Evolutionary conservation across 148 eudicot species (phyloP).

Genomic region (Rhododendron mucronatum): DNA sequence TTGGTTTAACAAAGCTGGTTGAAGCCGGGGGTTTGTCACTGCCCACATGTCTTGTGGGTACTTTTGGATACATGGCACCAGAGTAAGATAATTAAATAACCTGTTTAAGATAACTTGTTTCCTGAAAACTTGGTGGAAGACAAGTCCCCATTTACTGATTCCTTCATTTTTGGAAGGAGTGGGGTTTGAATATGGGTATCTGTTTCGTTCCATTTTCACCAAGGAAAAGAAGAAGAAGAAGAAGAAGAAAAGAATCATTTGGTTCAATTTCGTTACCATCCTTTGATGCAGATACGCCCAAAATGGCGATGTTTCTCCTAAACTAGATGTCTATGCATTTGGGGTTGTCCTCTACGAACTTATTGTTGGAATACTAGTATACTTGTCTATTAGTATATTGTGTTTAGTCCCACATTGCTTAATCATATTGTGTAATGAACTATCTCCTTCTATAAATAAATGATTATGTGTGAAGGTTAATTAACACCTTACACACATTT

Average conservation of each 20-base stretch:
- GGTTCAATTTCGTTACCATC: neutral
- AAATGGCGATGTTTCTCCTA: slow-evolving; percentile 81
- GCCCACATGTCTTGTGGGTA: slow-evolving; percentile 84
- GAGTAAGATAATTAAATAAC: slow-evolving; percentile 51
- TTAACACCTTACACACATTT: no score
- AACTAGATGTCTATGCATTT: slow-evolving; percentile 86
- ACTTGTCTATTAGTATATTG: no score
- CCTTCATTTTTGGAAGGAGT: neutral
- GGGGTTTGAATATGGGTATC: neutral
- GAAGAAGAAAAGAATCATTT: no score
- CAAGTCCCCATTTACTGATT: neutral
- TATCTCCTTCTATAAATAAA: no score
- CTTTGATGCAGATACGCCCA: slow-evolving; percentile 67
- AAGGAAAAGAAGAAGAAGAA: no score
- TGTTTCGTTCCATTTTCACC: neutral
- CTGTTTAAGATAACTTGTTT: neutral
- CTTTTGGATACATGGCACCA: slow-evolving; percentile 99
- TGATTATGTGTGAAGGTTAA: no score
- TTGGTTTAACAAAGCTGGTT: slow-evolving; percentile 81
- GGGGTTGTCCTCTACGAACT: slow-evolving; percentile 89
- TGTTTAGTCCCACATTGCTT: no score
- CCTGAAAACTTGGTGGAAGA: neutral
- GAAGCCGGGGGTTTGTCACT: slow-evolving; percentile 65
- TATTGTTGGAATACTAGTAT: no score
- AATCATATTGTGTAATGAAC: no score